Base-by-base conservation (phyloP, 306 rosid genomes). In the Pyrus pyrifolia region DNA sequence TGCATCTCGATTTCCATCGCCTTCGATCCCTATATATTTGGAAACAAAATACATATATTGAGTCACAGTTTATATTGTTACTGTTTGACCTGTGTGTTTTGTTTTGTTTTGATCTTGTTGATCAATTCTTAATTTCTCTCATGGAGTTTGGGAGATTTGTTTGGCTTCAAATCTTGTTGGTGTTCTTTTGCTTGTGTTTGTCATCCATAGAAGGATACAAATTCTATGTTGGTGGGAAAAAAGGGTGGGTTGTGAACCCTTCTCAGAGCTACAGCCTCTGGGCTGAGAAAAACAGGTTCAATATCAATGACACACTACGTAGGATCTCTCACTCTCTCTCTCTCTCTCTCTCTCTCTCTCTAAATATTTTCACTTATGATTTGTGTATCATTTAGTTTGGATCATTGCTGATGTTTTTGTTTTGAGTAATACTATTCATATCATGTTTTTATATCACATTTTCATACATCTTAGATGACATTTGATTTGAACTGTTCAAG, bases 201-300 rank as follows among this genome's bases (percentile, higher is more conserved):
- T 80, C 73, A 51, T 15, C 21, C 2, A 87, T 90, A 18, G 76
- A 80, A 59, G 96, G 87, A 1, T 72, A 60, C 75, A 83, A 75
- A 18, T 89, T 87, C 81, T 45, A 68, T 45, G 97, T 83, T 21
- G 98, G 98, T 57, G 94, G 85, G 30, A 83, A 2, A 62, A 85
- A 90, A 38, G 98, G 97, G 1, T 94, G 98, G 98, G 90, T 90
- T 19, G 49, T 83, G 80, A 83, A 85, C 64, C 96, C 96, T 13
- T 86, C 88, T 4, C 85, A 87, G 84, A 76, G 18, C 59, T 94
- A 85, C 76, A 60, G 21, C 18, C 67, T 77, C 2, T 94, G 98
- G 98, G 38, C 97, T 72, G 79, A 4, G 27, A 84, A 79, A 52
- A 86, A 80, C 74, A 84, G 97, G 72, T 94, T 94, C 73, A 84